Conservation (phyloP, 2,329 filamentous ascomycete species). For the Ophiostoma perfectum region DNA sequence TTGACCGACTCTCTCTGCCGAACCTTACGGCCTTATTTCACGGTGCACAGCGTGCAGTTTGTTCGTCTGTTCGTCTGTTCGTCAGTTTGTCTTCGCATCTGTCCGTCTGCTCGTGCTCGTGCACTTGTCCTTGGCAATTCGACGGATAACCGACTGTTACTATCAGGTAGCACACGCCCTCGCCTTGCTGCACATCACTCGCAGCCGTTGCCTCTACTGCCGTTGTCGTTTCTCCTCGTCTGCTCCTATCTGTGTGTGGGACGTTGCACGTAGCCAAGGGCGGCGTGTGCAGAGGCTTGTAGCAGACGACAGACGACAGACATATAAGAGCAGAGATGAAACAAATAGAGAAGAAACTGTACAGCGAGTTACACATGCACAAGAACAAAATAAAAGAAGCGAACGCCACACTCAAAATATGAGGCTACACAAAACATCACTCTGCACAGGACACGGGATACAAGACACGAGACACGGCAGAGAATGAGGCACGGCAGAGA, state of each 20-base stretch:
- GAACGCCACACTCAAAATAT: slow-evolving; percentile 19
- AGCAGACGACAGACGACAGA: not conserved
- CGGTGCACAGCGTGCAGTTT: not conserved
- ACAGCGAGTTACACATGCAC: slow-evolving; percentile 4
- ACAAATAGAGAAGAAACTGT: not conserved
- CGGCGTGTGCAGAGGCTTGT: not conserved
- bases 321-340: not conserved
- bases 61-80: not conserved
- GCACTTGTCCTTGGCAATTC: not conserved
- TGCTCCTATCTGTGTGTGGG: not conserved
- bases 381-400: not conserved
- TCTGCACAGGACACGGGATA: not conserved
- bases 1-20: slow-evolving; percentile 15
- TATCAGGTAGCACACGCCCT: not conserved
- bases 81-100: too few species aligned
- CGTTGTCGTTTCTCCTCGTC: not conserved
- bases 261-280: not conserved
- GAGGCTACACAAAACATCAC: not conserved
- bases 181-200: not conserved
- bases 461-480: not conserved
- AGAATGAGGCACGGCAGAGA: slow-evolving; percentile 1
- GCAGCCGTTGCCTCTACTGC: not conserved
- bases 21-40: slow-evolving; percentile 23
- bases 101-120: too few species aligned
- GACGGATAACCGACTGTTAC: not conserved